Evolutionary conservation across 1,284 basidiomycete genomes (phyloP).

Genomic region (Trichosporon sp.): DNA sequence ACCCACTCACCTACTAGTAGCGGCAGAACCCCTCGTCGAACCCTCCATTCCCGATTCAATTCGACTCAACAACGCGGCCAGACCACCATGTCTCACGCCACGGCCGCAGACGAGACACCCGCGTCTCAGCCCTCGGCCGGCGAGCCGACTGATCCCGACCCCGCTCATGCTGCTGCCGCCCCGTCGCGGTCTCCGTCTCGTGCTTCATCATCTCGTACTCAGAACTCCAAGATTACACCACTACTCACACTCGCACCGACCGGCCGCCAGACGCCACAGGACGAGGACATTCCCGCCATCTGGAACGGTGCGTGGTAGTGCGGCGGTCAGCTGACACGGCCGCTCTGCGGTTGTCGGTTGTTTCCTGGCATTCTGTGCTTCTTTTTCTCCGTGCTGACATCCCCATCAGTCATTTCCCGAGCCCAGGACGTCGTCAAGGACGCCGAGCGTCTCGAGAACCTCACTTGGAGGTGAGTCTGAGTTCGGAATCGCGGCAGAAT

Average conservation of each 20-base stretch:
- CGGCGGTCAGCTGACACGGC: background rate
- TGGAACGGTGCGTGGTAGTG: conserved; percentile 20
- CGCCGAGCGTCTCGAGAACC: conserved; percentile 41
- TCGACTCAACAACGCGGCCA: background rate
- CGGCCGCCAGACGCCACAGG: conserved; percentile 4
- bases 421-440: conserved; percentile 45
- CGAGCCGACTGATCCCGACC: background rate
- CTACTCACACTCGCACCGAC: conserved; percentile 12
- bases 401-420: conserved; percentile 33
- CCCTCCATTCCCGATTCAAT: background rate
- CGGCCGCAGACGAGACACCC: background rate
- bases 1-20: too few relatives aligned
- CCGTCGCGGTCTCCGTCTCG: background rate
- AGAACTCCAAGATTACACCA: conserved; percentile 15
- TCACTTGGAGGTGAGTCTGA: conserved; percentile 39
- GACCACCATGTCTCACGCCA: background rate
- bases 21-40: background rate
- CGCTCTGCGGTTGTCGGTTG: background rate
- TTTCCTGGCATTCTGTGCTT: background rate
- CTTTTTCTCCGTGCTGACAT: background rate
- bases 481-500: too few relatives aligned
- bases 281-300: conserved; percentile 17
- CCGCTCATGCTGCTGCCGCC: background rate
- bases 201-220: background rate
- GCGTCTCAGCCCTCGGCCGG: background rate